These are phyloP conservation scores for Trichoderma sp. DNA, from an alignment of 2,329 filamentous ascomycete species.

Conservation along the genomic window DNA sequence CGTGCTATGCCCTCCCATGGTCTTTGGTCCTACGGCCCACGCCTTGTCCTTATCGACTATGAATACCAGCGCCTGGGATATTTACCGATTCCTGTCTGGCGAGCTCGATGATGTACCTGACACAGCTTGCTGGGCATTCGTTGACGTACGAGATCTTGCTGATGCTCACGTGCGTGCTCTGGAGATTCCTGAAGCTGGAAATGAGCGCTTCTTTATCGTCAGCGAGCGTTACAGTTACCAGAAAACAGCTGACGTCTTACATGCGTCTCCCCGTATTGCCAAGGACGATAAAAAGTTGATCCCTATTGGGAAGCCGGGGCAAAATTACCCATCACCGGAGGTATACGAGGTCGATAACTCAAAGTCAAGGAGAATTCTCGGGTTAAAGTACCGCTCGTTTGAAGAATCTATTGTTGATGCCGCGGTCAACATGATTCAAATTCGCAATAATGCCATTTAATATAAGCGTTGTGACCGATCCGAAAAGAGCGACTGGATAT, in stretches of 20 bases:
- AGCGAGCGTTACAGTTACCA: neutral
- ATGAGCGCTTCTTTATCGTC: neutral
- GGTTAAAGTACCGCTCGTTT: neutral
- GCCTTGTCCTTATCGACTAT: neutral
- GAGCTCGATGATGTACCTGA: neutral
- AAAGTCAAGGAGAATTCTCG: neutral
- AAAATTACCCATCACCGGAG: neutral
- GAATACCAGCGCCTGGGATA: neutral
- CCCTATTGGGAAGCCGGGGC: neutral
- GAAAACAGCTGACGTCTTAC: neutral
- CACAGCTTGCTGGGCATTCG: neutral
- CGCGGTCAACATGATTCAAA: neutral
- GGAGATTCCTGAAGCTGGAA: neutral
- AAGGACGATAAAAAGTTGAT: neutral
- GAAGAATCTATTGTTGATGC: neutral
- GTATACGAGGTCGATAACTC: neutral
- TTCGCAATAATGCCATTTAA: neutral
- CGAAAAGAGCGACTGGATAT: neutral
- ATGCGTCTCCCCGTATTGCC: neutral
- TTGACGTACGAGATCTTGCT: neutral
- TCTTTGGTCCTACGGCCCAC: neutral
- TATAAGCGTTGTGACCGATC: neutral
- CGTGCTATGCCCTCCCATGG: neutral
- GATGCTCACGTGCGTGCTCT: neutral
- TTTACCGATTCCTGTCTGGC: neutral